Evolutionary conservation across 2,329 filamentous ascomycete species (phyloP).

Genomic region (Colletotrichum navitas): DNA sequence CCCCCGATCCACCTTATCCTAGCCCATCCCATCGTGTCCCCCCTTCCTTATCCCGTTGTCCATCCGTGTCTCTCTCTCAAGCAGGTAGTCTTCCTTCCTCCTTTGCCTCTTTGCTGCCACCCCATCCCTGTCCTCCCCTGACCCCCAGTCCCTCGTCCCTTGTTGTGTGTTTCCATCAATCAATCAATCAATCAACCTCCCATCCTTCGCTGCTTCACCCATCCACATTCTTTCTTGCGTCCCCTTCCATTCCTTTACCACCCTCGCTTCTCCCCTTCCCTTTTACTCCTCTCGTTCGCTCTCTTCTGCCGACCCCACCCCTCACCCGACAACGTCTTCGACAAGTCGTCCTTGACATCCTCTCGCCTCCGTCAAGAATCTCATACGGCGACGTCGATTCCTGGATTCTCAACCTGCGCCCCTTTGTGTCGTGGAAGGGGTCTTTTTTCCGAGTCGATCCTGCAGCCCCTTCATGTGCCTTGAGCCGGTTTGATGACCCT

Average conservation of each 20-base stretch:
- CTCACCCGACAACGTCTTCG: slow-evolving; percentile 38
- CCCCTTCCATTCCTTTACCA: slow-evolving; percentile 44
- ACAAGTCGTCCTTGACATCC: slow-evolving; percentile 36
- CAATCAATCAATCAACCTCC: slow-evolving; percentile 44
- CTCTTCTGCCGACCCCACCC: slow-evolving; percentile 33
- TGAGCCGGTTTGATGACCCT: slow-evolving; percentile 32
- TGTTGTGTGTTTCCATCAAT: slow-evolving; percentile 44
- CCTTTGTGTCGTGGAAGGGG: slow-evolving; percentile 14
- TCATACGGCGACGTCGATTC: slow-evolving; percentile 40
- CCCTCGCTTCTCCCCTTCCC: slow-evolving; percentile 40
- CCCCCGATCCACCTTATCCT: slow-evolving; percentile 15
- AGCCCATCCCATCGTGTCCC: slow-evolving; percentile 32
- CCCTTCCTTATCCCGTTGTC: not conserved
- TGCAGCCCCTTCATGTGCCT: slow-evolving; percentile 27
- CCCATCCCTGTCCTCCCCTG: slow-evolving; percentile 22
- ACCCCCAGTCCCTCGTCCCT: slow-evolving; percentile 33
- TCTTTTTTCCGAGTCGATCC: slow-evolving; percentile 4
- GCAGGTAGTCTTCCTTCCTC: slow-evolving; percentile 1
- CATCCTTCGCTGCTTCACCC: slow-evolving; percentile 41
- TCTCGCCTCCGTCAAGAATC: slow-evolving; percentile 44
- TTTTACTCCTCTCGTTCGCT: slow-evolving; percentile 41
- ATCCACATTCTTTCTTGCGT: slow-evolving; percentile 44
- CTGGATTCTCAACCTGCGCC: slow-evolving; percentile 40
- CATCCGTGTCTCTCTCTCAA: not conserved
- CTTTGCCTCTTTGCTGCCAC: slow-evolving; percentile 26